Evolutionary conservation across 768 basidiomycete species (phyloP).

Genomic region (Termitomyces sp.): DNA sequence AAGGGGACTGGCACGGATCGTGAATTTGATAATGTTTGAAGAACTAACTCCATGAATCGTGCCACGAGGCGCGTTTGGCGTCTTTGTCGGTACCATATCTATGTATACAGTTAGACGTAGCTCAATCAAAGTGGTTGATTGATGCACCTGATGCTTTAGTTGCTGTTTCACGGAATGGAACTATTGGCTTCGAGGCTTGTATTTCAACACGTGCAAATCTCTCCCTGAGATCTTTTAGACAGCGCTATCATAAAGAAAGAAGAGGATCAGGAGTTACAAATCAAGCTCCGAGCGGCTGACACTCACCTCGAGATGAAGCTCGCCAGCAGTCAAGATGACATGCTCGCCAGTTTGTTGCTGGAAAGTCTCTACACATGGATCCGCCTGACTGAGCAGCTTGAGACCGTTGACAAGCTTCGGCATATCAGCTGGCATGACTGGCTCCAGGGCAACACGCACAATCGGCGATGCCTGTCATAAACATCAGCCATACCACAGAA

Average conservation of each 20-base stretch:
- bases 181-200: slow-evolving; percentile 91
- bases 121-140: neutral
- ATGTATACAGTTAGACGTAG: neutral
- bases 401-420: slow-evolving; percentile 84
- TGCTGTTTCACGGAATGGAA: slow-evolving; percentile 96
- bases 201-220: slow-evolving; percentile 93
- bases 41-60: slow-evolving; percentile 69
- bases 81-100: slow-evolving; percentile 91
- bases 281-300: neutral
- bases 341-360: slow-evolving; percentile 97
- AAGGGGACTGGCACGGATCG: slow-evolving; percentile 78
- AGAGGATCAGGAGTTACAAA: neutral
- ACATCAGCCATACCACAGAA: neutral
- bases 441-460: slow-evolving; percentile 92
- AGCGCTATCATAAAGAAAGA: slow-evolving; percentile 55
- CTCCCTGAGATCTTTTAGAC: slow-evolving; percentile 93
- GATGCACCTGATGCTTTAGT: slow-evolving; percentile 67
- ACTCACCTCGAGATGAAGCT: slow-evolving; percentile 88
- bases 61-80: slow-evolving; percentile 65
- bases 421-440: slow-evolving; percentile 79
- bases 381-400: slow-evolving; percentile 87
- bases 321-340: slow-evolving; percentile 94
- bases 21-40: slow-evolving; percentile 73
- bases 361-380: slow-evolving; percentile 96
- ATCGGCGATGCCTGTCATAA: slow-evolving; percentile 73